phyloP scores from a whole-genome alignment of 352 stramenopile species.

The Phytopythium oedochilum region DNA sequence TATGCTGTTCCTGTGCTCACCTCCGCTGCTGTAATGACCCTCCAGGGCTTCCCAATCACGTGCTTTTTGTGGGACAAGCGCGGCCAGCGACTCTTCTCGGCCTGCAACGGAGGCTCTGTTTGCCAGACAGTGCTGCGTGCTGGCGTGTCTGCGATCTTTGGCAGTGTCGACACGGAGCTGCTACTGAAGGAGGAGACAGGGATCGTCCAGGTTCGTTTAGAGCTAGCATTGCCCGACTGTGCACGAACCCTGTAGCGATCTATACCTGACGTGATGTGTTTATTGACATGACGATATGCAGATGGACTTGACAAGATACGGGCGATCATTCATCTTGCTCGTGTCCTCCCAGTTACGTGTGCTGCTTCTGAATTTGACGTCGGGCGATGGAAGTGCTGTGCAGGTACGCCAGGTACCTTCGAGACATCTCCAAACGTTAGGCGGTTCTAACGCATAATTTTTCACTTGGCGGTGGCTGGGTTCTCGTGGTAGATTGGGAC shows the following conservation, averaged over 20 bases:
- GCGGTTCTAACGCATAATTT: too few species aligned
- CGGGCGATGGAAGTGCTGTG: constrained; percentile 62
- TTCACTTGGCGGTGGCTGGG: background rate
- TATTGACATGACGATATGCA: constrained; percentile 13
- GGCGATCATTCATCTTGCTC: constrained; percentile 59
- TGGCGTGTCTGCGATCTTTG: constrained; percentile 82
- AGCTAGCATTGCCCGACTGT: background rate
- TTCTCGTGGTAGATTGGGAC: constrained; percentile 52
- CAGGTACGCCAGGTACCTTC: constrained; percentile 16
- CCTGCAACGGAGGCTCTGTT: constrained; percentile 74
- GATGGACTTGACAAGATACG: constrained; percentile 60
- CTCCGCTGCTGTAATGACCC: background rate
- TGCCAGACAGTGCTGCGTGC: constrained; percentile 72
- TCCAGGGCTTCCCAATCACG: constrained; percentile 66
- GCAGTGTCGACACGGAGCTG: constrained; percentile 74
- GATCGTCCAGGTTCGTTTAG: constrained; percentile 57
- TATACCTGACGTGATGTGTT: too few species aligned
- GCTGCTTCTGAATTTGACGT: constrained; percentile 70
- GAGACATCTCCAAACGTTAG: too few species aligned
- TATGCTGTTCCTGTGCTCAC: background rate
- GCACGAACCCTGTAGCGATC: too few species aligned
- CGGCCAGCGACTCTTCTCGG: constrained; percentile 71
- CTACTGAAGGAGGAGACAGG: constrained; percentile 84
- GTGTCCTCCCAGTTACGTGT: constrained; percentile 82
- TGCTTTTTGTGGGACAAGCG: constrained; percentile 79